Evolutionary conservation across 2,329 filamentous ascomycete genomes (phyloP), one percentile per base, ranked within the genome.

Genomic region (Calycina marina): DNA sequence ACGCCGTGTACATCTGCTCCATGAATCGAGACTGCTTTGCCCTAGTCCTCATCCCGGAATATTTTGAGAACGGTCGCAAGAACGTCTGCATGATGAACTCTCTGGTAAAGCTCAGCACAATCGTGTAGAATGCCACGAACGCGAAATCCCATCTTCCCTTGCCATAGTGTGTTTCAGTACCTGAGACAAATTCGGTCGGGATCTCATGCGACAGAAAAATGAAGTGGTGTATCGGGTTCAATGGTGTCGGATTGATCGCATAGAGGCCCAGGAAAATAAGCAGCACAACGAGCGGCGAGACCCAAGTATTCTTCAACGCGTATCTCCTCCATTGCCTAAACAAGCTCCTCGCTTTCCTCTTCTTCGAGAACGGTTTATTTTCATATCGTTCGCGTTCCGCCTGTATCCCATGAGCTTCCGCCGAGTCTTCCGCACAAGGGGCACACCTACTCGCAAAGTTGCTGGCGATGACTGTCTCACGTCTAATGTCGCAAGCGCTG

Each of bases 71-170:
- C 0, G 85, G 86, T 9, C 76, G 74, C 37, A 94, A 72, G 30
- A 93, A 50, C 49, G 84, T 77, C 59, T 93, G 85, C 86, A 93
- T 94, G 58, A 92, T 68, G 56, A 93, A 93, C 57, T 94, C 86
- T 51, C 86, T 82, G 8, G 84, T 92, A 55, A 94, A 94, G 39
- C 81, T 84, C 39, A 94, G 67, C 14, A 94, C 77, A 34, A 93
- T 62, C 30, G 72, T 88, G 60, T 94, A 94, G 61, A 93, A 94
- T 38, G 65, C 60, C 33, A 94, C 82, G 48, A 94, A 88, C 25
- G 80, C 79, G 33, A 93, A 65, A 54, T 94, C 86, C 62, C 76
- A 78, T 28, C 56, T 65, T 10, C 86, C 86, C 57, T 94, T 94
- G 55, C 79, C 84, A 59, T 93, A 94, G 51, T 86, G 80, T 12